A percentile compares a stretch with the other conserved stretches of the same genome.
phyloP scores from a whole-genome alignment of 23 red algal genomes.

The Chondrus crispus region DNA sequence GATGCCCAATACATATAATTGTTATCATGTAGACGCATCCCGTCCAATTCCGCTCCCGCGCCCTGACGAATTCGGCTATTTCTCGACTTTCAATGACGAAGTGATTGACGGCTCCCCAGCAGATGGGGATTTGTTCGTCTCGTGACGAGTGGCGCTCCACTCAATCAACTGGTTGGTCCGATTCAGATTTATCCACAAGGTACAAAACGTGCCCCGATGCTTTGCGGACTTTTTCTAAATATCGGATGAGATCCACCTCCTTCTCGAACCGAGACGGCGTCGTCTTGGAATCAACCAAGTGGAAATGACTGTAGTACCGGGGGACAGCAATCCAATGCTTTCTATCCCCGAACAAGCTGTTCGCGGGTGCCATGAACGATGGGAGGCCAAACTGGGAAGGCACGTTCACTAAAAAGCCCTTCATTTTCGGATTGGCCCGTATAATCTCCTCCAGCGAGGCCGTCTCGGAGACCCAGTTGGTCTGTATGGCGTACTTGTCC shows the following conservation, averaged over 20 bases:
- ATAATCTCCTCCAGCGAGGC: neutral
- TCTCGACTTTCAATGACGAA: too few species aligned
- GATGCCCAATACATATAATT: too few species aligned
- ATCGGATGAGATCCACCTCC: neutral
- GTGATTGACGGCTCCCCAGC: too few species aligned
- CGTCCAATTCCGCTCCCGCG: too few species aligned
- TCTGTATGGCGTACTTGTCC: neutral
- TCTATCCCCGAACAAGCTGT: constrained; percentile 4
- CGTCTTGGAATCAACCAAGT: constrained; percentile 14
- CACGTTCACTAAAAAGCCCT: constrained; percentile 37
- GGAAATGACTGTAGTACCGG: neutral
- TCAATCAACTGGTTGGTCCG: too few species aligned
- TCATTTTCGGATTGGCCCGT: neutral
- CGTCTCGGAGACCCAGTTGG: constrained; percentile 1
- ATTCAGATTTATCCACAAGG: too few species aligned
- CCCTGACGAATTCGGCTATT: too few species aligned
- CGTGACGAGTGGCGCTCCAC: too few species aligned
- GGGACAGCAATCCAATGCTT: constrained; percentile 23
- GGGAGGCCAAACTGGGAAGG: neutral
- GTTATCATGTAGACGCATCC: too few species aligned
- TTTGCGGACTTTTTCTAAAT: neutral
- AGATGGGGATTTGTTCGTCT: too few species aligned
- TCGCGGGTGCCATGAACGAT: neutral
- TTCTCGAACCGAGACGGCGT: neutral
- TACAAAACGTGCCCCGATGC: neutral